phyloP scores from a whole-genome alignment of 2,329 filamentous ascomycete genomes.

The Exserohilum turcica region DNA sequence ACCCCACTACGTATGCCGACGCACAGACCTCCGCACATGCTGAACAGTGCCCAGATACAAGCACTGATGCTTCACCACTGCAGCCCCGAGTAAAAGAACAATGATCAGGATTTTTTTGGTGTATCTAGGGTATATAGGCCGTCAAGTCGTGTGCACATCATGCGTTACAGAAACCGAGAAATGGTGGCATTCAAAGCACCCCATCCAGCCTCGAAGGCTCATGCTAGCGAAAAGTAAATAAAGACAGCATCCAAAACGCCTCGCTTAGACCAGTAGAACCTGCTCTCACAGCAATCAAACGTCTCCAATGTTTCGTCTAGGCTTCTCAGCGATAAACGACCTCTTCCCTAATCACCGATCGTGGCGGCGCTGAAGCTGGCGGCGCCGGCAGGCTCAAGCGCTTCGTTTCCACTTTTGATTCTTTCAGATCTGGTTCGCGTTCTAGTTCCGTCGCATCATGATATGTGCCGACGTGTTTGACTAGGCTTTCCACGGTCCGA shows the following conservation, averaged over 20 bases:
- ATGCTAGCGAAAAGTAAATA: background rate
- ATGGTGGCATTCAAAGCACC: background rate
- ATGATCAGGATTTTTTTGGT: background rate
- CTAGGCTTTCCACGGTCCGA: constrained; percentile 41
- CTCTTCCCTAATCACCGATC: constrained; percentile 19
- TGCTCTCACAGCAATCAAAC: background rate
- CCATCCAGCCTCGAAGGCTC: background rate
- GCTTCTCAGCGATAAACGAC: constrained; percentile 21
- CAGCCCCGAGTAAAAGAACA: background rate
- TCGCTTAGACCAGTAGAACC: background rate
- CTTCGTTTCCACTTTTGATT: constrained; percentile 28
- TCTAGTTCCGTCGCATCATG: constrained; percentile 43
- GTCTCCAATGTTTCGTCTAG: too few relatives aligned
- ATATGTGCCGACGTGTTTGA: constrained; percentile 44
- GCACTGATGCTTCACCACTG: background rate
- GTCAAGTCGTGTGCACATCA: constrained; percentile 1
- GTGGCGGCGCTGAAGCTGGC: constrained; percentile 17
- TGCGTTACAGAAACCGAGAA: background rate
- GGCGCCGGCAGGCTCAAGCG: constrained; percentile 30
- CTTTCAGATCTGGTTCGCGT: constrained; percentile 39
- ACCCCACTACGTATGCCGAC: background rate
- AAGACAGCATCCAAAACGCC: background rate
- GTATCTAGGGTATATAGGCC: background rate
- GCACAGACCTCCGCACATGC: constrained; percentile 4
- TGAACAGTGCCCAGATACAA: background rate